These are phyloP conservation scores for Picea abies DNA, from an alignment of 83 land plant genomes.

Conservation along the genomic window DNA sequence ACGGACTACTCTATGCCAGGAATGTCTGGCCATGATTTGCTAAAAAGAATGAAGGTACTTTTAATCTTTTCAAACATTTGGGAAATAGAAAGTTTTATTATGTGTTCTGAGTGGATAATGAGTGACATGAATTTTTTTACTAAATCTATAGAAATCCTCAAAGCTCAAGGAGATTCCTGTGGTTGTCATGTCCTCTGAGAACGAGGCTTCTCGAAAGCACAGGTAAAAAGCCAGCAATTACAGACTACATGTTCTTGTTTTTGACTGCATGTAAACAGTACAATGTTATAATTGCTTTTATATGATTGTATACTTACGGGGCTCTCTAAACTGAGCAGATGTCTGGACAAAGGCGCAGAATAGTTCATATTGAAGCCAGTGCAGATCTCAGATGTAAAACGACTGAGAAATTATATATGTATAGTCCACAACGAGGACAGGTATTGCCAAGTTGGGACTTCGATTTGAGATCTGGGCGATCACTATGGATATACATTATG, in stretches of 20 bases:
- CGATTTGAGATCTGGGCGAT: too few species aligned
- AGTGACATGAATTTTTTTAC: background rate
- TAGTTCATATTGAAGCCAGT: slow-evolving; percentile 60
- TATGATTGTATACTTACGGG: background rate
- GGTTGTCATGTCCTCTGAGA: slow-evolving; percentile 86
- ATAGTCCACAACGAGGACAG: too few species aligned
- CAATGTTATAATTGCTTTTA: background rate
- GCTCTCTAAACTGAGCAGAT: slow-evolving; percentile 25
- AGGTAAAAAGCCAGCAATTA: slow-evolving; percentile 27
- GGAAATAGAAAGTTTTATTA: background rate
- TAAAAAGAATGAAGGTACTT: slow-evolving; percentile 64
- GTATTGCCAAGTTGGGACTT: too few species aligned
- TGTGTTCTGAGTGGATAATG: too few species aligned
- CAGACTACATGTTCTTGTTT: too few species aligned
- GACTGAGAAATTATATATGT: slow-evolving; percentile 15
- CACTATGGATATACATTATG: too few species aligned
- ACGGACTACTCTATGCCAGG: slow-evolving; percentile 87
- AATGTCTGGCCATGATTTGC: slow-evolving; percentile 80
- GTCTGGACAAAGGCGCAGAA: slow-evolving; percentile 63
- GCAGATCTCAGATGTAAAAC: slow-evolving; percentile 45
- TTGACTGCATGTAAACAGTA: background rate
- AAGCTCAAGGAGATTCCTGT: slow-evolving; percentile 36
- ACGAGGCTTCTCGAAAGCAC: slow-evolving; percentile 51
- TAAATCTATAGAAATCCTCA: slow-evolving; percentile 33
- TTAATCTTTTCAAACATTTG: background rate